Percentiles rank a stretch among this genome's conserved stretches.
These are phyloP conservation scores for Lizonia empirigonia DNA, from an alignment of 2,329 filamentous ascomycete genomes.

Conservation along the genomic window DNA sequence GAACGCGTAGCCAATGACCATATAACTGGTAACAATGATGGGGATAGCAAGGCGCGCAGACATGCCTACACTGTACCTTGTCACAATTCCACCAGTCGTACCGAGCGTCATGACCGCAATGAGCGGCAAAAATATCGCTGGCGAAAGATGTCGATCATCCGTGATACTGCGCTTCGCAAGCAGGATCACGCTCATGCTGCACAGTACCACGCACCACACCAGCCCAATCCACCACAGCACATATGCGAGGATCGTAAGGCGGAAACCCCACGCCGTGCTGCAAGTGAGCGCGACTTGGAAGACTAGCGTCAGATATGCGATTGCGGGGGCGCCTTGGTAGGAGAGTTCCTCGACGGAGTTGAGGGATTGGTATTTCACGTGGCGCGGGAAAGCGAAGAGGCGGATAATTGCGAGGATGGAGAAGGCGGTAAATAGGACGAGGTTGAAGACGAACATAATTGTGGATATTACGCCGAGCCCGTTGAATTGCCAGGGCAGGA, in stretches of 20 bases:
- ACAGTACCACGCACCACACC: constrained; percentile 26
- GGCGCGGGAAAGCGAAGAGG: constrained; percentile 8
- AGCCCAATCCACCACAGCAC: constrained; percentile 32
- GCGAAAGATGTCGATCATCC: constrained; percentile 15
- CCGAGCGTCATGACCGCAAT: constrained; percentile 27
- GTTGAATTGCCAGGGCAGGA: constrained; percentile 65
- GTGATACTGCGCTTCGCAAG: constrained; percentile 21
- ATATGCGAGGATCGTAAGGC: constrained; percentile 61
- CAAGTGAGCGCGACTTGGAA: constrained; percentile 64
- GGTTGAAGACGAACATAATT: constrained; percentile 25
- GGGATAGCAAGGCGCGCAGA: constrained; percentile 22
- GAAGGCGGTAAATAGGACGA: constrained; percentile 21
- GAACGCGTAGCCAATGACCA: constrained; percentile 25
- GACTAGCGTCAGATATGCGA: constrained; percentile 69
- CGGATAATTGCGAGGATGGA: constrained; percentile 16
- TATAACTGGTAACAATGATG: constrained; percentile 24
- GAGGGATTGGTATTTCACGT: constrained; percentile 53
- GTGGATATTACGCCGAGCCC: constrained; percentile 33
- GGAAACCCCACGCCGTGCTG: constrained; percentile 67
- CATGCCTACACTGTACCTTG: constrained; percentile 20
- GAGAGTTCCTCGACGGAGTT: constrained; percentile 67
- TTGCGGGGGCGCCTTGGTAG: constrained; percentile 63
- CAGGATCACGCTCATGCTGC: constrained; percentile 17
- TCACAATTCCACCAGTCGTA: constrained; percentile 22
- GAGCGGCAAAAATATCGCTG: constrained; percentile 23